Percentiles rank a stretch among this genome's conserved stretches.
phyloP scores from a whole-genome alignment of 1,139 yeast genomes.

The Diutina sp. region DNA sequence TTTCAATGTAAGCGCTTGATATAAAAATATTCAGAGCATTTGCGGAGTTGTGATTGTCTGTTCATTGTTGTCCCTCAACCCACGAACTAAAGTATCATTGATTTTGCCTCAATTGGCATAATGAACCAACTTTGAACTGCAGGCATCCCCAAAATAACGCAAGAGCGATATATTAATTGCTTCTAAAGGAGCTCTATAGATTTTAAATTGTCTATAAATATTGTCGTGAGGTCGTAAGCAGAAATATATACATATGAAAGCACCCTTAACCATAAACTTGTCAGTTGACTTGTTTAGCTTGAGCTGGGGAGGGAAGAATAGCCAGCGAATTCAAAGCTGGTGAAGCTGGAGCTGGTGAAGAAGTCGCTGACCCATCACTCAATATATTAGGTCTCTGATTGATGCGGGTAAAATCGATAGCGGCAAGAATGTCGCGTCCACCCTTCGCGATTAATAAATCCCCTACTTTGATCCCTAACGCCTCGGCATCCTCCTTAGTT shows the following conservation, averaged over 20 bases:
- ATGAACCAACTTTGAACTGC: too few relatives aligned
- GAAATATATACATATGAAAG: background rate
- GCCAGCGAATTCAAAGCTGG: background rate
- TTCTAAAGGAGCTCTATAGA: too few relatives aligned
- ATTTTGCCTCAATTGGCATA: too few relatives aligned
- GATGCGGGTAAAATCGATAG: conserved; percentile 60
- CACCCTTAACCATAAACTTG: background rate
- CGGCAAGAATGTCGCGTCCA: conserved; percentile 72
- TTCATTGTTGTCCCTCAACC: too few relatives aligned
- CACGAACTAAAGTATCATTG: too few relatives aligned
- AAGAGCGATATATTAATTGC: too few relatives aligned
- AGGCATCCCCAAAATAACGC: too few relatives aligned
- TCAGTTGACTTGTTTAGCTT: background rate
- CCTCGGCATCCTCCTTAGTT: conserved; percentile 50
- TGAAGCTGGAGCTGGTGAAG: conserved; percentile 1
- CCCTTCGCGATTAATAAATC: conserved; percentile 56
- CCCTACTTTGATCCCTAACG: conserved; percentile 63
- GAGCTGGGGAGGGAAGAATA: background rate
- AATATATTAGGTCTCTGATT: conserved; percentile 19
- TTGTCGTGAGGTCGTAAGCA: background rate
- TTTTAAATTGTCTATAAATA: background rate
- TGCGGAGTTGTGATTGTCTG: too few relatives aligned
- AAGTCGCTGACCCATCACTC: background rate
- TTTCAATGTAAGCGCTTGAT: too few relatives aligned
- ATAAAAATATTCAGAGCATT: too few relatives aligned